A percentile compares a stretch with the other conserved stretches of the same genome.
phyloP scores from a whole-genome alignment of 305 asterid species.

The Rubia balearica region DNA sequence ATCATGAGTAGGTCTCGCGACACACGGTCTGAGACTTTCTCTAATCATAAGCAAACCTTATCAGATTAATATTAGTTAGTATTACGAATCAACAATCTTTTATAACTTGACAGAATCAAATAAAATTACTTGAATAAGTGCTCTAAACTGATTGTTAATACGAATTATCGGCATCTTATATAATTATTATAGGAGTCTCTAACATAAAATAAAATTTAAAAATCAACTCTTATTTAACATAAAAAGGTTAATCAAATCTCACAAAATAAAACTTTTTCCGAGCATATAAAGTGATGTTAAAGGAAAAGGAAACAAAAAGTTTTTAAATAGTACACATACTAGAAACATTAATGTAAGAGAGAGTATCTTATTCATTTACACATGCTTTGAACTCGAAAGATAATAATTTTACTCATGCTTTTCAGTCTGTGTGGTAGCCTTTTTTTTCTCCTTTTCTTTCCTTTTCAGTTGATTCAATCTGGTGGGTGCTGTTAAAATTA shows the following conservation, averaged over 20 bases:
- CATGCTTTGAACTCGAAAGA: not conserved
- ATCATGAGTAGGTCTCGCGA: too few species aligned
- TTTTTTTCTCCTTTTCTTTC: not conserved
- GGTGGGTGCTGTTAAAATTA: slow-evolving; percentile 5
- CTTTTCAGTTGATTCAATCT: not conserved
- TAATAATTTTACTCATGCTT: not conserved
- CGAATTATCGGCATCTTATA: too few species aligned
- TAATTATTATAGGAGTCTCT: too few species aligned
- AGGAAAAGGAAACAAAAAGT: not conserved
- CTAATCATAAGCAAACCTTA: too few species aligned
- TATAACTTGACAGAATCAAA: too few species aligned
- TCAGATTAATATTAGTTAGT: too few species aligned
- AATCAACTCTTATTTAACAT: too few species aligned
- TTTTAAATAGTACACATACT: not conserved
- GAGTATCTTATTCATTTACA: not conserved
- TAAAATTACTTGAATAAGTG: too few species aligned
- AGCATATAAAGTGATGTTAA: not conserved
- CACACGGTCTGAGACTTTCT: too few species aligned
- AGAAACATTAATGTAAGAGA: not conserved
- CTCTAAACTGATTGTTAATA: too few species aligned
- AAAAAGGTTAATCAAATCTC: not conserved
- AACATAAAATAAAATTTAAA: not conserved
- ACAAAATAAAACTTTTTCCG: not conserved
- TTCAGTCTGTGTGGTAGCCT: not conserved
- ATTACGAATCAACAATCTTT: too few species aligned